Conservation (phyloP, 108 stramenopile genomes). For the Parietichytrium sp. region DNA sequence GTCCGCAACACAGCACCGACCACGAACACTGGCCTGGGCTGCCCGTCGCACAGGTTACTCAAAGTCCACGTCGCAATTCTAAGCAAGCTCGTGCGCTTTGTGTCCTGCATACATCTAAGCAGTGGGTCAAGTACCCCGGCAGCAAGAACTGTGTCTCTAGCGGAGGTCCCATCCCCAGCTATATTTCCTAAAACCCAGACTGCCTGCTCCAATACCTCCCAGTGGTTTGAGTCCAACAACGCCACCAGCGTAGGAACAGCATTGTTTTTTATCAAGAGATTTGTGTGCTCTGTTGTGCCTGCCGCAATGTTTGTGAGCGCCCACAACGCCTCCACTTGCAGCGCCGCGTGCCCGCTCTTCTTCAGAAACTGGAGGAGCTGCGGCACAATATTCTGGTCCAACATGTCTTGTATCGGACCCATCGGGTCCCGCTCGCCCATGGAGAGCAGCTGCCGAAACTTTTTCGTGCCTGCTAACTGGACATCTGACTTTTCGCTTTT, state of each 20-base stretch:
- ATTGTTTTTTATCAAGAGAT: conserved; percentile 91
- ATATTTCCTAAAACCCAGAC: conserved; percentile 99
- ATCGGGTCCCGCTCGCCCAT: conserved; percentile 42
- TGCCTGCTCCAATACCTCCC: conserved; percentile 95
- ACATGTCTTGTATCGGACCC: conserved; percentile 44
- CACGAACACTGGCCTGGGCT: conserved; percentile 70
- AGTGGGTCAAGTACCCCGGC: conserved; percentile 89
- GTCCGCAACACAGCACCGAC: conserved; percentile 74
- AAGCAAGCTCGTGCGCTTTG: conserved; percentile 66
- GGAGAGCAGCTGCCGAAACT: conserved; percentile 43
- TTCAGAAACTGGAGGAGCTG: conserved; percentile 43
- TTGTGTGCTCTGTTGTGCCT: conserved; percentile 92
- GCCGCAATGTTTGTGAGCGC: conserved; percentile 97
- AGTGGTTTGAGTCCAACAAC: conserved; percentile 81
- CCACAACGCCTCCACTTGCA: conserved; percentile 99
- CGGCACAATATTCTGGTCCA: conserved; percentile 44
- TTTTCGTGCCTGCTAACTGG: conserved; percentile 42
- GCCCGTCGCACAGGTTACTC: conserved; percentile 81
- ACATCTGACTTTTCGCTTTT: conserved; percentile 25
- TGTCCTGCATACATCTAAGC: conserved; percentile 74
- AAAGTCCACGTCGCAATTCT: conserved; percentile 82
- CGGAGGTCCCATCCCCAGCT: conserved; percentile 95
- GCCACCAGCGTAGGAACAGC: conserved; percentile 94
- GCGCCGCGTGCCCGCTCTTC: conserved; percentile 44
- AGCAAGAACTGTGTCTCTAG: conserved; percentile 88